Evolutionary conservation across 768 basidiomycete genomes (phyloP), one percentile per base, ranked within the genome.

Genomic region (Kwoniella heveanensis): DNA sequence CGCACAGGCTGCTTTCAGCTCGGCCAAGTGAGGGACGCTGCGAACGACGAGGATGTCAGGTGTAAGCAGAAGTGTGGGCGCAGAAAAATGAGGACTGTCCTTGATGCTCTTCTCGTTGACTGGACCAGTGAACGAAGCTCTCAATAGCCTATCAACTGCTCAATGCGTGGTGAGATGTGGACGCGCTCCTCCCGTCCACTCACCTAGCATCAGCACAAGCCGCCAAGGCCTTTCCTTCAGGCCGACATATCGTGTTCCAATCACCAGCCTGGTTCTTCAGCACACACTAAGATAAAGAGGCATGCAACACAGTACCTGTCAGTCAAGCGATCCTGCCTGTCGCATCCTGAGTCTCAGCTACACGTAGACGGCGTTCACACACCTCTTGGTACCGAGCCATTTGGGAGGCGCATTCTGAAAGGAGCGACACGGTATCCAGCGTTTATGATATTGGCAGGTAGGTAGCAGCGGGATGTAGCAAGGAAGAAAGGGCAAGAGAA

Each of bases 351-450:
- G n/a, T n/a, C n/a, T n/a, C n/a, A n/a, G n/a, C n/a, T n/a, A n/a
- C n/a, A n/a, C n/a, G n/a, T n/a, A n/a, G n/a, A n/a, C n/a, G n/a
- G n/a, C n/a, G n/a, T 32, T 32, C 5, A 26, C 68, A 26, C 47
- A 77, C 78, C 30, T 77, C 65, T 61, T 79, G 78, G 51, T 79
- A 79, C 29, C 68, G 67, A 15, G 76, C 74, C 71, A 79, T 74
- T 54, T 79, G 78, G 12, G 72, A 67, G 32, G 76, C 78, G 49
- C 78, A 79, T 73, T 79, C 77, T 79, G 57, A 12, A 19, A n/a
- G 50, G 24, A 1, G 7, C 8, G 26, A 44, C 26, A 63, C 39
- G 17, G 52, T 32, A 6, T 13, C 48, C 15, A 29, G 17, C 57
- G 4, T 26, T 22, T 36, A 24, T 12, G 22, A 19, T 8, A 8